Base-by-base conservation (phyloP, 495 filamentous ascomycete genomes). In the Podospora fimiseda region DNA sequence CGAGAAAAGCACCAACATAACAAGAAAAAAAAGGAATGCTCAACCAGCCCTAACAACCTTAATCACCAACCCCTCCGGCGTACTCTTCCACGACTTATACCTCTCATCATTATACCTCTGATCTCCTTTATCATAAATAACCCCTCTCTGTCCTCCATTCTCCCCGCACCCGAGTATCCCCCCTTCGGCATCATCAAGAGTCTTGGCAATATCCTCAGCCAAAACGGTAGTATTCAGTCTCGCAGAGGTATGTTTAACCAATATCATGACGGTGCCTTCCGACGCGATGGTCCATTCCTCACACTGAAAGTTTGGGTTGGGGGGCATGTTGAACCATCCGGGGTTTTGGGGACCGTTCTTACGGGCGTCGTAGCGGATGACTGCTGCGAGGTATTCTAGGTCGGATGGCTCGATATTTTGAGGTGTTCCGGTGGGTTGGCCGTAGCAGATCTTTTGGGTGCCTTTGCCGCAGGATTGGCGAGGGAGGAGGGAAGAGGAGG, bases 1-100 rank as follows among this genome's bases (percentile, higher is more conserved):
- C n/a, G n/a, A n/a, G n/a, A n/a, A n/a, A n/a, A n/a, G n/a, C n/a
- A n/a, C n/a, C n/a, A 33, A 33, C 5, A 33, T 6, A 33, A 33
- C 5, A 33, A 33, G 11, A 33, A 33, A 33, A 33, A 33, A 33
- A 33, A 33, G 11, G 11, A 33, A 33, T 6, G 27, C 27, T 33
- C n/a, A 33, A 33, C 6, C 27, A 11, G 27, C 27, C 5, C 11
- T 5, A 33, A 58, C 50, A 41, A 58, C 45, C 44, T 58, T 58
- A 39, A 58, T 53, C 30, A 58, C 50, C 9, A 58, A 23, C 16
- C 55, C 55, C 23, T 23, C 43, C 21, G 55, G 50, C 39, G 50
- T 58, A 13, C 43, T 44, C 16, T 49, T 49, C n/a, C 44, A 37
- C 8, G 6, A 20, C 22, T 49, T 48, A 22, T 53, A 58, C 7